Base-by-base conservation (phyloP, 805 yeast genomes). In the Debaryomyces hansenii region DNA sequence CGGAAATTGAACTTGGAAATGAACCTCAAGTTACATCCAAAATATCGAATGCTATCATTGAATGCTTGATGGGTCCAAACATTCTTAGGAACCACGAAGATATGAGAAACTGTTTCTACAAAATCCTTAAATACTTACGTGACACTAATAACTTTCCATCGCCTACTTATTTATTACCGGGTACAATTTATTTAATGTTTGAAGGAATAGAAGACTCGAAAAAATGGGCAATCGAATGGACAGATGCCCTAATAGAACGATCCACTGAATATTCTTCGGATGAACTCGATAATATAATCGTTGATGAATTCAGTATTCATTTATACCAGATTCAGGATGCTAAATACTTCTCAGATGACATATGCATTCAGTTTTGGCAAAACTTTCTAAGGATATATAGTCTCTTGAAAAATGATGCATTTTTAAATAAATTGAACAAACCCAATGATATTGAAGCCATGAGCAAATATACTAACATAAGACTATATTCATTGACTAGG, bases 241-340 rank as follows among this genome's bases (percentile, higher is more conserved):
- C 38, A 15, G 41, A 36, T n/a, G 12, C 40, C 33, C 39, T 44
- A 11, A 20, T 45, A 36, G 11, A 12, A 20, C 9, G 34, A 15
- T 11, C 18, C 24, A 16, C 41, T 29, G 44, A 18, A n/a, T 46
- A 49, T 33, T 44, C 45, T 9, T 35, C 37, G 20, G 33, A 34
- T 4, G 42, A 52, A 8, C 28, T 50, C 1, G 52, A 55, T 24
- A 41, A 41, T 15, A 69, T 78, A 29, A 58, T 82, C 1, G 52
- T 77, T 5, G 86, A 83, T 54, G 91, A 86, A 56, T 78, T 77
- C 48, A 74, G 71, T 40, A 54, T 65, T 2, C 83, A 84, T 56
- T 66, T 79, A 16, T 70, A 75, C 45, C 64, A 70, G 35, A 71
- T 84, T 40, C 89, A 84, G 57, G 69, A 79, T 52, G 80, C 82